Base-by-base conservation (phyloP, 371 early-diverging fungal genomes). In the Encephalitozoon cuniculi region DNA sequence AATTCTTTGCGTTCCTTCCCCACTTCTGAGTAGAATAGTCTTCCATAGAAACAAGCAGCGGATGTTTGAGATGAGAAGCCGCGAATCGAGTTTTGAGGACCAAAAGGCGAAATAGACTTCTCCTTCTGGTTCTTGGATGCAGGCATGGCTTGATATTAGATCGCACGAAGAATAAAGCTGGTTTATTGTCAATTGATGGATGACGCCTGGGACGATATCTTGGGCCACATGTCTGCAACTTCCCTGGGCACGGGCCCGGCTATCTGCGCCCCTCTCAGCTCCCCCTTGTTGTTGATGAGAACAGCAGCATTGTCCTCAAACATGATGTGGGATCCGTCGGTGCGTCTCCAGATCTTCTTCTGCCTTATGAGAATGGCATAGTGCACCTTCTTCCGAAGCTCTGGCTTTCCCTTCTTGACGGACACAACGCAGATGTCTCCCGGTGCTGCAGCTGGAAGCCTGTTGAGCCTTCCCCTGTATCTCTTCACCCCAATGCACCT, bases 321-420 rank as follows among this genome's bases (percentile, higher is more conserved):
- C 88, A 92, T 92, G 75, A 97, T 90, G 90, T 91, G 95, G 84
- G 95, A 92, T 87, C 98, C 99, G 82, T 99, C 99, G 86, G 90
- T 87, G 84, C 99, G 90, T 86, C 97, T 92, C 95, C 96, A 96
- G 67, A 93, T 89, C 91, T 96, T 96, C 85, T 96, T 92, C 89
- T 99, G 99, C 83, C 99, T 94, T 76, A 97, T 90, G 81, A 97
- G 91, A 84, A 99, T 95, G 78, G 95, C 97, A 82, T 95, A 94
- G 90, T 93, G 91, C 80, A 99, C 92, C 90, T 97, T 99, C 92
- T 99, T 99, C 87, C 97, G 89, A 86, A 97, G 89, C 85, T 99
- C 98, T 74, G 98, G 97, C 91, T 97, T 97, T 84, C 99, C 99
- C 92, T 99, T 99, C 90, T 96, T 95, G 87, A 96, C 97, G 75